Evolutionary conservation across 73 alveolate genomes (phyloP).

Genomic region (Diophrys sp.): DNA sequence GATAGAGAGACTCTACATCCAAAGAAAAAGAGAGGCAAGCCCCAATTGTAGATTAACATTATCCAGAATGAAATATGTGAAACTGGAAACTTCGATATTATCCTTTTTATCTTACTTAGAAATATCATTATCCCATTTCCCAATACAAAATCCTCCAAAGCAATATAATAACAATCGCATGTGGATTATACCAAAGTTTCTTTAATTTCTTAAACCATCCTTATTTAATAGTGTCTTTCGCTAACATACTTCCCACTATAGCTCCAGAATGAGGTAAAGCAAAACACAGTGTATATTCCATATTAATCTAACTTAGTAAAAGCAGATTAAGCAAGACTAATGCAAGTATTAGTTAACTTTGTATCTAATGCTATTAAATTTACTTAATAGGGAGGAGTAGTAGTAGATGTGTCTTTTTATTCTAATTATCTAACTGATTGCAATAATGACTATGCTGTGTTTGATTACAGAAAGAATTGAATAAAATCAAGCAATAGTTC

Average conservation of each 20-base stretch:
- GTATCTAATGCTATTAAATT: too few species aligned
- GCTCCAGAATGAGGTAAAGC: neutral
- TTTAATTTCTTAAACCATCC: neutral
- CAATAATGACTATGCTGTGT: too few species aligned
- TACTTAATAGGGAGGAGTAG: too few species aligned
- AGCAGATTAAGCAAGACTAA: too few species aligned
- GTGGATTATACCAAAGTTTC: neutral
- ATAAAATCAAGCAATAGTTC: too few species aligned
- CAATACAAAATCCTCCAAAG: neutral
- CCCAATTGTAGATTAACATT: neutral
- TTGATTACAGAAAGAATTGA: too few species aligned
- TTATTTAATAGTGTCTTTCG: neutral
- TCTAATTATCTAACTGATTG: too few species aligned
- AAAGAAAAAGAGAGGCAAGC: neutral
- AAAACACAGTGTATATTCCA: neutral
- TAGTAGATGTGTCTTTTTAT: too few species aligned
- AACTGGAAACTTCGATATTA: too few species aligned
- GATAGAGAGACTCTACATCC: neutral
- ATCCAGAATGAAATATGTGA: neutral
- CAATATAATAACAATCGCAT: neutral
- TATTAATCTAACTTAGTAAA: too few species aligned
- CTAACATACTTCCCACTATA: neutral
- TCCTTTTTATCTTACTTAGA: neutral
- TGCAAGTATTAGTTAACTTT: too few species aligned
- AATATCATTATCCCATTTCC: neutral